phyloP scores from a whole-genome alignment of 2,329 filamentous ascomycete genomes.

The Clonostachys rhizophaga region DNA sequence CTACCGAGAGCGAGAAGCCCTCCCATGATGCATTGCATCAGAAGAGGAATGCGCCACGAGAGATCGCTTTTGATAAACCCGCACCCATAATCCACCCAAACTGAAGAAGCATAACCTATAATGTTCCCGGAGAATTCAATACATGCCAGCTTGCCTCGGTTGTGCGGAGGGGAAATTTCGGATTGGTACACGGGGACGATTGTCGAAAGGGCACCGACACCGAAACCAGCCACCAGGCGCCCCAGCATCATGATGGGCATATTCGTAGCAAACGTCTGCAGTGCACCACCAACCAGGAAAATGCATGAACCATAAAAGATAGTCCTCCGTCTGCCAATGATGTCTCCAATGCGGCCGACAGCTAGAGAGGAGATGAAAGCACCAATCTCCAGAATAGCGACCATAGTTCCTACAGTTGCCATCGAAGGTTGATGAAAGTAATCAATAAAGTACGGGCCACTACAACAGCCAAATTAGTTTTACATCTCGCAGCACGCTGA shows the following conservation, averaged over 20 bases:
- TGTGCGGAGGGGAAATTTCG: conserved; percentile 94
- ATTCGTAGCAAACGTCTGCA: conserved; percentile 76
- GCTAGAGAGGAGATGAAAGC: conserved; percentile 85
- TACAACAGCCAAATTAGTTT: conserved; percentile 30
- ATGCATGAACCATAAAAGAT: conserved; percentile 92
- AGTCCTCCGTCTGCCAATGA: conserved; percentile 83
- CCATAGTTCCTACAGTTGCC: conserved; percentile 92
- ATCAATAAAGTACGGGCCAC: conserved; percentile 81
- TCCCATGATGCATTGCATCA: conserved; percentile 95
- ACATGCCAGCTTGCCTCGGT: conserved; percentile 90
- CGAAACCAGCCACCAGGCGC: conserved; percentile 78
- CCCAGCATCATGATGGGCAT: conserved; percentile 89
- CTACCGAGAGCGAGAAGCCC: conserved; percentile 79
- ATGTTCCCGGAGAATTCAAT: conserved; percentile 99
- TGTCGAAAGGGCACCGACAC: conserved; percentile 83
- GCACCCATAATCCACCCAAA: conserved; percentile 98
- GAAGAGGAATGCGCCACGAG: conserved; percentile 85
- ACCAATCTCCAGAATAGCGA: conserved; percentile 91
- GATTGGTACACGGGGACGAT: conserved; percentile 94
- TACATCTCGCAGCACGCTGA: neutral
- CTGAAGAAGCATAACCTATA: conserved; percentile 88
- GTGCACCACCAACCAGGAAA: conserved; percentile 77
- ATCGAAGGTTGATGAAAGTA: conserved; percentile 88
- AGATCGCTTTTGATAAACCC: conserved; percentile 80
- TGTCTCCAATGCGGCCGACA: conserved; percentile 85